phyloP scores from a whole-genome alignment of 352 stramenopile genomes.

The Phytophthora citricola region DNA sequence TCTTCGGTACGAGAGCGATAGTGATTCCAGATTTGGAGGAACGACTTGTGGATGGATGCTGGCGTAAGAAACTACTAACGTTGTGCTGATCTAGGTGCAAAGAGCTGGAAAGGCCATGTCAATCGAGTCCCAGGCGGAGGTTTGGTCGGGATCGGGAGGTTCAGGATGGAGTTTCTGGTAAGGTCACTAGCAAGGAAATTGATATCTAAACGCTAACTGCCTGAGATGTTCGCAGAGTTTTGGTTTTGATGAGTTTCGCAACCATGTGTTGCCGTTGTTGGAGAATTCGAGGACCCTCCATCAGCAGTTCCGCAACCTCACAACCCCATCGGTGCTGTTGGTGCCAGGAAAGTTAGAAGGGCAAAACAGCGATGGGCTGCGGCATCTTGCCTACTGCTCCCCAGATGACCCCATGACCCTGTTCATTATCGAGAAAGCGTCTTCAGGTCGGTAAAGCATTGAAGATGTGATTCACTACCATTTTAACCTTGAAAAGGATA shows the following conservation, averaged over 20 bases:
- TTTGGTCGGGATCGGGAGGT: constrained; percentile 65
- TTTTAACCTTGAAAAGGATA: no score
- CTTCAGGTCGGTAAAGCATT: background rate
- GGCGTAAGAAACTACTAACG: background rate
- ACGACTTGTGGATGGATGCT: background rate
- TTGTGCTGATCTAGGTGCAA: constrained; percentile 42
- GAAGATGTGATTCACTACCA: no score
- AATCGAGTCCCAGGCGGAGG: constrained; percentile 76
- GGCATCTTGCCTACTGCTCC: constrained; percentile 58
- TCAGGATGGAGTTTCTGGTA: constrained; percentile 67
- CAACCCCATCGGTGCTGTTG: constrained; percentile 70
- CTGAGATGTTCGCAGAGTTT: constrained; percentile 47
- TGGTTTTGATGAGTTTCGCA: constrained; percentile 81
- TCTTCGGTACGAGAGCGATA: constrained; percentile 53
- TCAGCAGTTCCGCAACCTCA: constrained; percentile 58
- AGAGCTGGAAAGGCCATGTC: constrained; percentile 71
- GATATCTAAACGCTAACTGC: constrained; percentile 9
- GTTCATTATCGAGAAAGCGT: constrained; percentile 50
- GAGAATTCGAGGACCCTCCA: constrained; percentile 59
- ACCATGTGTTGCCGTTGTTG: constrained; percentile 69
- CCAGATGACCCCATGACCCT: constrained; percentile 74
- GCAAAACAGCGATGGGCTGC: constrained; percentile 29
- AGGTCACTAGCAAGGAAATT: background rate
- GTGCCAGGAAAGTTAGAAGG: constrained; percentile 66
- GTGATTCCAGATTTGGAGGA: background rate